A percentile compares a stretch with the other conserved stretches of the same genome.
These are phyloP conservation scores for Auriscalpium microsporum DNA, from an alignment of 768 basidiomycete genomes.

Conservation along the genomic window DNA sequence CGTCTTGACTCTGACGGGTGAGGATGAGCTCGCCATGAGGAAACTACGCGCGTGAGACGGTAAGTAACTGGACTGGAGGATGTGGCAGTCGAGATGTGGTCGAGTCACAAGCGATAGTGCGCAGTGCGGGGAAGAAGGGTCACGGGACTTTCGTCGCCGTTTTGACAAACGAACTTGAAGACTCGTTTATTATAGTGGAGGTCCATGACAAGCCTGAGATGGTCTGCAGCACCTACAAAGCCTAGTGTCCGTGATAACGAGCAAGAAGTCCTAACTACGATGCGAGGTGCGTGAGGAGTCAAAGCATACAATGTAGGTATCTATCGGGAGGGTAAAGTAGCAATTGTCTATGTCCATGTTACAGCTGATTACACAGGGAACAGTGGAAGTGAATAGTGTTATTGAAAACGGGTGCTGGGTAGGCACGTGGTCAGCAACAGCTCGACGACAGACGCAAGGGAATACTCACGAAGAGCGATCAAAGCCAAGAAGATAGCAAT, in stretches of 20 bases:
- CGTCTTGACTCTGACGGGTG: not conserved
- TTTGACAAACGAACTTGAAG: no score
- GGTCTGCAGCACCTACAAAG: not conserved
- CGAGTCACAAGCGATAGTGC: no score
- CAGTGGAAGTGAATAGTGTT: not conserved
- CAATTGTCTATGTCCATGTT: conserved; percentile 1
- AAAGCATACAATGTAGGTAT: not conserved
- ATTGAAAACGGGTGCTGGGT: not conserved
- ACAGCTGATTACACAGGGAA: conserved; percentile 1
- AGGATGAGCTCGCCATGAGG: not conserved
- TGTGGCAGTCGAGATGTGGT: no score
- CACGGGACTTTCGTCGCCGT: no score
- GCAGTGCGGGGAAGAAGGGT: no score
- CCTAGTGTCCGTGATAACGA: not conserved
- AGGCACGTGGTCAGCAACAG: not conserved
- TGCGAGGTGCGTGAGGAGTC: not conserved
- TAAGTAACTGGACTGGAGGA: no score
- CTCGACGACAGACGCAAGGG: not conserved
- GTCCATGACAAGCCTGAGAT: conserved; percentile 11
- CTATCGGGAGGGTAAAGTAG: conserved; percentile 1
- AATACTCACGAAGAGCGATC: conserved; percentile 65
- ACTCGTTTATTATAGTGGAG: conserved; percentile 3
- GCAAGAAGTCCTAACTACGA: not conserved
- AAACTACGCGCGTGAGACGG: not conserved
- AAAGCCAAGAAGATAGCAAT: conserved; percentile 67